Percentiles rank a stretch among this genome's conserved stretches.
These are phyloP conservation scores for Gloeopeniophorella convolvens DNA, from an alignment of 768 basidiomycete genomes.

Conservation along the genomic window DNA sequence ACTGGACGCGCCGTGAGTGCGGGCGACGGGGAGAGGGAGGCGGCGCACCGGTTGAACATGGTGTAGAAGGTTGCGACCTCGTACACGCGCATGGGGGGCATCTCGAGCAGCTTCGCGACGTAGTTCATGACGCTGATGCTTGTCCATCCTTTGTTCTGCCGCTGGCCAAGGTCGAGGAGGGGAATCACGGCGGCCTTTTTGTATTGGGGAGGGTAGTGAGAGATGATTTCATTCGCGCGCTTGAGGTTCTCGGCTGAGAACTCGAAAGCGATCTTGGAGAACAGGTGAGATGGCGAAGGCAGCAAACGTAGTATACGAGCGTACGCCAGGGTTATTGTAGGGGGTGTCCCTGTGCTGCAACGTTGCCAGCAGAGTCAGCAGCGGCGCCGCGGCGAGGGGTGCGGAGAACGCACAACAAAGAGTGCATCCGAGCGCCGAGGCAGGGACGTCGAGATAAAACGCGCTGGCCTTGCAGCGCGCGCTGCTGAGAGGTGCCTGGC, in stretches of 20 bases:
- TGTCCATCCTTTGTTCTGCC: conserved; percentile 98
- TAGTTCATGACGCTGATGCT: conserved; percentile 99
- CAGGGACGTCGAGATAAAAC: conserved; percentile 34
- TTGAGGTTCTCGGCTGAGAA: conserved; percentile 78
- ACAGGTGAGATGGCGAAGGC: background rate
- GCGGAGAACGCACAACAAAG: conserved; percentile 61
- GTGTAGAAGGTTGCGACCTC: conserved; percentile 99
- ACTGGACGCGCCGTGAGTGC: conserved; percentile 32
- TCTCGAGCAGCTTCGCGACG: conserved; percentile 85
- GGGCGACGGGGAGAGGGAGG: background rate
- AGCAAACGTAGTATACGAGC: conserved; percentile 3
- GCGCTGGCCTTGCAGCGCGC: conserved; percentile 4
- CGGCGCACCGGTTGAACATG: conserved; percentile 92
- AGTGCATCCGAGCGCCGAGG: conserved; percentile 70
- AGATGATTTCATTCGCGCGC: conserved; percentile 82
- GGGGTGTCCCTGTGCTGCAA: conserved; percentile 87
- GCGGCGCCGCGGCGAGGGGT: conserved; percentile 6
- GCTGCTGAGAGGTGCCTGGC: conserved; percentile 6
- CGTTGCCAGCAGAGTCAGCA: conserved; percentile 18
- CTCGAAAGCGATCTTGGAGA: conserved; percentile 76
- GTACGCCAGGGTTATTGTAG: conserved; percentile 88
- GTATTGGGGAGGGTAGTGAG: conserved; percentile 94
- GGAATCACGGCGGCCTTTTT: conserved; percentile 99
- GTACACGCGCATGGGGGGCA: conserved; percentile 98
- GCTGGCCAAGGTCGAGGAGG: conserved; percentile 90